These are phyloP conservation scores for Dictyophora rubrovolvata DNA, from an alignment of 768 basidiomycete species.

Conservation along the genomic window DNA sequence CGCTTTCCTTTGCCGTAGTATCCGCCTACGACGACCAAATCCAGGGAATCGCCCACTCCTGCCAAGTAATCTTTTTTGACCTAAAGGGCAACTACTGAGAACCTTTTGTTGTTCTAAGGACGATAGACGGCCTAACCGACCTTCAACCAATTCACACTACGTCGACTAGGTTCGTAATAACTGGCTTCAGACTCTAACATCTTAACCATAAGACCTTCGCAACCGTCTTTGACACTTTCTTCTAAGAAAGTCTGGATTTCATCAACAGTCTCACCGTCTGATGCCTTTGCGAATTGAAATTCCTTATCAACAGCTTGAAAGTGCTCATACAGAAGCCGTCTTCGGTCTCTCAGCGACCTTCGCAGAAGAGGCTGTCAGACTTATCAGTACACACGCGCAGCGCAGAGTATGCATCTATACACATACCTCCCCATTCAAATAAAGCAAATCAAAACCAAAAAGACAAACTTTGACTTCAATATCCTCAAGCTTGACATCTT, in stretches of 20 bases:
- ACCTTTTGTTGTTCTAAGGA: slow-evolving; percentile 2
- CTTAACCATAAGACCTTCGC: slow-evolving; percentile 99
- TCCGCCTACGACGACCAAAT: slow-evolving; percentile 94
- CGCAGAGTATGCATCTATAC: neutral
- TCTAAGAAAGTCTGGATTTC: slow-evolving; percentile 94
- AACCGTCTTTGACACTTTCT: slow-evolving; percentile 95
- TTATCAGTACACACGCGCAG: neutral
- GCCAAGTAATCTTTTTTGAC: slow-evolving; percentile 98
- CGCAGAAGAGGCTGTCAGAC: slow-evolving; percentile 72
- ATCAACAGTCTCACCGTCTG: slow-evolving; percentile 81
- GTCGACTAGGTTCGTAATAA: slow-evolving; percentile 89
- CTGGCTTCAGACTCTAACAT: slow-evolving; percentile 90
- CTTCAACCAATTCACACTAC: slow-evolving; percentile 98
- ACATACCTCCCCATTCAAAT: slow-evolving; percentile 88
- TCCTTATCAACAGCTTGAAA: slow-evolving; percentile 80
- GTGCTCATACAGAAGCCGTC: slow-evolving; percentile 65
- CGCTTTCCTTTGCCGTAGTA: slow-evolving; percentile 98
- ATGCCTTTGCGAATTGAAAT: slow-evolving; percentile 87
- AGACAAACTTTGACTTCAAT: slow-evolving; percentile 95
- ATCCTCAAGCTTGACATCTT: slow-evolving; percentile 96
- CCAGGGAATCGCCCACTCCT: slow-evolving; percentile 93
- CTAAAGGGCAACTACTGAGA: slow-evolving; percentile 29
- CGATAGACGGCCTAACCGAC: slow-evolving; percentile 29
- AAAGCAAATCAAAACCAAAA: slow-evolving; percentile 94
- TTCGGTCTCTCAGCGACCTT: slow-evolving; percentile 61